Conservation (phyloP, 768 basidiomycete species). For the Tricholoma matsutake region DNA sequence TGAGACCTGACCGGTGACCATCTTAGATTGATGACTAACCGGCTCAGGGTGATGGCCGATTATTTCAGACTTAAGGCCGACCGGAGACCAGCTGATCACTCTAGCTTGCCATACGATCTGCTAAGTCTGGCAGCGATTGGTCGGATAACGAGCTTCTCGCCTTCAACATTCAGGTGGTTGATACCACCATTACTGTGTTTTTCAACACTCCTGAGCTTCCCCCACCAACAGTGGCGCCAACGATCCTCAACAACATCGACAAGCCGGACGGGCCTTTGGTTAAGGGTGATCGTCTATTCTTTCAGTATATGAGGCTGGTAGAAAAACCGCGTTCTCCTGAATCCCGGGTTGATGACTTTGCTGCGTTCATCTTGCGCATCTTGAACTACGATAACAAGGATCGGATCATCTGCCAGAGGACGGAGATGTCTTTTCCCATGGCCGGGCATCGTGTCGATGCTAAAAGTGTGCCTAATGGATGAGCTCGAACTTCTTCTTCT, state of each 20-base stretch:
- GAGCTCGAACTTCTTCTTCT: slow-evolving; percentile 20
- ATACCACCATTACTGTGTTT: slow-evolving; percentile 10
- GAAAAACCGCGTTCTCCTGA: background rate
- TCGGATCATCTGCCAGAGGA: slow-evolving; percentile 9
- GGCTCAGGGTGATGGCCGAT: too few species aligned
- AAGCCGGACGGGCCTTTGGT: slow-evolving; percentile 1
- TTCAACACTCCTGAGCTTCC: slow-evolving; percentile 8
- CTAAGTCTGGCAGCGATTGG: too few species aligned
- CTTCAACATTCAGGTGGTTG: slow-evolving; percentile 17
- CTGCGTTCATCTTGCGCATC: slow-evolving; percentile 16
- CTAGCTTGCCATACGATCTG: too few species aligned
- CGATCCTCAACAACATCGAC: background rate
- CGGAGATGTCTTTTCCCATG: slow-evolving; percentile 21
- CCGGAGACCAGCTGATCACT: too few species aligned
- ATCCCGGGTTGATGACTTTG: slow-evolving; percentile 18
- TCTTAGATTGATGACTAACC: too few species aligned
- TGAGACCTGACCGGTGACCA: too few species aligned
- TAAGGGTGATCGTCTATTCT: slow-evolving; percentile 1
- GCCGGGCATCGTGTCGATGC: slow-evolving; percentile 18
- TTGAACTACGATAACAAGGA: slow-evolving; percentile 18
- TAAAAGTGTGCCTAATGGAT: slow-evolving; percentile 22
- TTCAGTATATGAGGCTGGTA: background rate
- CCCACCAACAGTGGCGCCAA: background rate
- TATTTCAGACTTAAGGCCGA: too few species aligned
- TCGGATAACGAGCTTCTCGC: too few species aligned